A percentile compares a stretch with the other conserved stretches of the same genome.
These are phyloP conservation scores for Forsythia suspensa DNA, from an alignment of 257 asterid genomes.

Conservation along the genomic window DNA sequence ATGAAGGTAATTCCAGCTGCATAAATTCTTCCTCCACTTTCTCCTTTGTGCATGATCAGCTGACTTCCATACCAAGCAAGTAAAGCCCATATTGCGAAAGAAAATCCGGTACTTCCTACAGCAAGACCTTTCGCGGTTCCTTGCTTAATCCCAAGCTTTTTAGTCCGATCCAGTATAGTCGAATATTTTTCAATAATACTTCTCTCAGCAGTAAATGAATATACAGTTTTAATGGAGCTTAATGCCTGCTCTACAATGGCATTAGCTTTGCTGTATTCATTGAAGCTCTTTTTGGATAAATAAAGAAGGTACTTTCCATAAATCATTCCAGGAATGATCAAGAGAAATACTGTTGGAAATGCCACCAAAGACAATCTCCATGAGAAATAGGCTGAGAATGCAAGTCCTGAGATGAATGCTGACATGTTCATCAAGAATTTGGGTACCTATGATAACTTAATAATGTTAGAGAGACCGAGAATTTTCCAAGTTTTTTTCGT, in stretches of 20 bases:
- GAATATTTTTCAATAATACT: conserved; percentile 62
- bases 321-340: conserved; percentile 70
- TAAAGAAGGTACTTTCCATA: conserved; percentile 66
- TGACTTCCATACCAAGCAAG: conserved; percentile 93
- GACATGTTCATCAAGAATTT: conserved; percentile 74
- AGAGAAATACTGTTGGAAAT: conserved; percentile 57
- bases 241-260: conserved; percentile 65
- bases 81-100: conserved; percentile 89
- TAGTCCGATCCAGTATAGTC: conserved; percentile 49
- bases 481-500: background rate
- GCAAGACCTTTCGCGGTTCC: conserved; percentile 86
- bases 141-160: conserved; percentile 71
- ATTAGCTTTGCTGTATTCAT: conserved; percentile 70
- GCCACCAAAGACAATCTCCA: conserved; percentile 79
- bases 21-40: conserved; percentile 79
- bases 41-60: conserved; percentile 74
- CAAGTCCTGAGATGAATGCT: conserved; percentile 68
- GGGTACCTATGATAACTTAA: conserved; percentile 54
- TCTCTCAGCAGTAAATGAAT: conserved; percentile 81
- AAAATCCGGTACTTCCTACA: conserved; percentile 70
- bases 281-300: conserved; percentile 52
- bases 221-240: conserved; percentile 78
- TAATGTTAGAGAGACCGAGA: background rate
- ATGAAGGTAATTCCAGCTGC: conserved; percentile 76
- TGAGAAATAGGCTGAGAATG: conserved; percentile 62